Evolutionary conservation across 495 filamentous ascomycete species (phyloP).

Genomic region (Podospora anserina): DNA sequence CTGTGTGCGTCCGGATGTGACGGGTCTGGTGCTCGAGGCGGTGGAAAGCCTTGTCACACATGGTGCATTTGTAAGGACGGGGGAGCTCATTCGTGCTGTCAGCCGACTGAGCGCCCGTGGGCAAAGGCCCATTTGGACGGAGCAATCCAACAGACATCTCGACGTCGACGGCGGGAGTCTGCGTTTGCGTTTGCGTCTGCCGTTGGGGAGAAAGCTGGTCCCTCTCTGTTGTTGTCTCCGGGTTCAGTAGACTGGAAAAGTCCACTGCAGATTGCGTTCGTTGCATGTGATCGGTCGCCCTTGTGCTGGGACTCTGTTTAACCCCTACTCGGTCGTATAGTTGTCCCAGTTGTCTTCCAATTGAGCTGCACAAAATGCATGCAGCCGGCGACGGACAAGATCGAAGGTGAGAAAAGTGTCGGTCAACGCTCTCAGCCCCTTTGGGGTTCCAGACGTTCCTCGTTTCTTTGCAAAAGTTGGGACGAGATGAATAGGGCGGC

Average conservation of each 20-base stretch:
- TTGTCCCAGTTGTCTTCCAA: conserved; percentile 15
- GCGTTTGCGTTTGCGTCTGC: conserved; percentile 34
- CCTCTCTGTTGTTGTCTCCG: conserved; percentile 36
- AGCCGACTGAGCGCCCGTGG: conserved; percentile 50
- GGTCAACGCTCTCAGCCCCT: not conserved
- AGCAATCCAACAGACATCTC: conserved; percentile 69
- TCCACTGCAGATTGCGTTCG: conserved; percentile 67
- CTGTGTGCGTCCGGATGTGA: conserved; percentile 96
- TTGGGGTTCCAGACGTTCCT: not conserved
- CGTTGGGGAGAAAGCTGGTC: conserved; percentile 28
- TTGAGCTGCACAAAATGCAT: conserved; percentile 29
- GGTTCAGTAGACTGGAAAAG: conserved; percentile 77
- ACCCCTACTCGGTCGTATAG: conserved; percentile 8
- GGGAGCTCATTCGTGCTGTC: conserved; percentile 67
- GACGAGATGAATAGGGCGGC: conserved; percentile 3
- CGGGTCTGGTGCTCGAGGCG: conserved; percentile 96
- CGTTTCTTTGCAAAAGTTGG: conserved; percentile 1
- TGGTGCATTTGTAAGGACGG: conserved; percentile 94
- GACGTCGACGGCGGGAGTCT: conserved; percentile 35
- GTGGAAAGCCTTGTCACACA: conserved; percentile 99
- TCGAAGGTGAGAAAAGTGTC: conserved; percentile 1
- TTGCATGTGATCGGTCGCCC: conserved; percentile 62
- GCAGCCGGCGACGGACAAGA: conserved; percentile 17
- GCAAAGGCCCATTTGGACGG: conserved; percentile 66
- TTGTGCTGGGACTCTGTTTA: conserved; percentile 16